A percentile compares a stretch with the other conserved stretches of the same genome.
These are phyloP conservation scores for Malania oleifera DNA, from an alignment of 164 flowering plant genomes.

Conservation along the genomic window DNA sequence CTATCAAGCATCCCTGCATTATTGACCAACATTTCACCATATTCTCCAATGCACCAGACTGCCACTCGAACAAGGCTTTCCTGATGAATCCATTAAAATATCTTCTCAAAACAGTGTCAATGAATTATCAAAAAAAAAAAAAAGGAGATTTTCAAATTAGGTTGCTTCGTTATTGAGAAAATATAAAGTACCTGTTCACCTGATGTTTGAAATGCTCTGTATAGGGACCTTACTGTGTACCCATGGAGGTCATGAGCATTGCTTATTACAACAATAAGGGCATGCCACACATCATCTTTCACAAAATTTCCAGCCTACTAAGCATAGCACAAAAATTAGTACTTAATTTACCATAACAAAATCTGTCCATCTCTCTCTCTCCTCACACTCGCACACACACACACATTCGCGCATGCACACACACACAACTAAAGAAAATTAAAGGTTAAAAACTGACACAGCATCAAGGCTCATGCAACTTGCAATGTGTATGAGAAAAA, in stretches of 20 bases:
- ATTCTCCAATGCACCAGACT: conserved; percentile 99
- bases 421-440: neutral
- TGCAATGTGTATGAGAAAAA: neutral
- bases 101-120: neutral
- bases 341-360: neutral
- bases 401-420: neutral
- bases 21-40: conserved; percentile 87
- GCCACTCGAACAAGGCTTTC: conserved; percentile 93
- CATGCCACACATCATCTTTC: conserved; percentile 97
- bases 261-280: conserved; percentile 88
- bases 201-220: conserved; percentile 71
- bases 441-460: neutral
- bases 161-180: neutral
- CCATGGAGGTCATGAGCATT: conserved; percentile 95
- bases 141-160: neutral
- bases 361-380: neutral
- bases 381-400: neutral
- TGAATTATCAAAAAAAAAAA: neutral
- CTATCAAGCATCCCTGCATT: conserved; percentile 69
- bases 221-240: conserved; percentile 82
- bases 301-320: conserved; percentile 96
- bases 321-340: conserved; percentile 18
- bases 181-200: conserved; percentile 70
- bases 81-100: conserved; percentile 30
- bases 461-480: neutral